phyloP scores from a whole-genome alignment of 805 yeast genomes.

The Kurtzmaniella cleridarum region DNA sequence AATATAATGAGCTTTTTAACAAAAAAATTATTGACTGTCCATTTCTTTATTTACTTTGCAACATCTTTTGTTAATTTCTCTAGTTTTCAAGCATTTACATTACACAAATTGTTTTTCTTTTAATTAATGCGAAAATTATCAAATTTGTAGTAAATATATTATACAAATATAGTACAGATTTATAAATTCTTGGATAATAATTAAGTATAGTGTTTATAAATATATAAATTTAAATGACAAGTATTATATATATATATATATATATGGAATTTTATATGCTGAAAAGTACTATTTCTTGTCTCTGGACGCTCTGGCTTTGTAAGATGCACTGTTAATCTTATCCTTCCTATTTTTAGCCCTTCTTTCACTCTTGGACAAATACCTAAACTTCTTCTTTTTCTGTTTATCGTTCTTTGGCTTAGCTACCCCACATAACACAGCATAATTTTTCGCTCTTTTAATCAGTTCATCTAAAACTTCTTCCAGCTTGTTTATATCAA shows the following conservation, averaged over 20 bases:
- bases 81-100: too few species aligned
- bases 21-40: too few species aligned
- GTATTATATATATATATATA: neutral
- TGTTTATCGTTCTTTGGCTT: slow-evolving; percentile 28
- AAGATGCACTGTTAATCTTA: slow-evolving; percentile 13
- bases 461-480: slow-evolving; percentile 71
- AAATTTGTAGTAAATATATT: too few species aligned
- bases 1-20: too few species aligned
- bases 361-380: slow-evolving; percentile 78
- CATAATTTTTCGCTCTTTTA: slow-evolving; percentile 77
- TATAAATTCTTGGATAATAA: too few species aligned
- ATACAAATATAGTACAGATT: too few species aligned
- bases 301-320: too few species aligned
- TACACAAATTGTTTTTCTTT: too few species aligned
- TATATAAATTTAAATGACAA: neutral
- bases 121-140: too few species aligned
- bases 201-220: too few species aligned
- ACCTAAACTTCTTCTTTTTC: slow-evolving; percentile 68
- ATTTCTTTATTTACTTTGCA: too few species aligned
- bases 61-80: too few species aligned
- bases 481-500: slow-evolving; percentile 62
- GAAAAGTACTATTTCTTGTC: slow-evolving; percentile 1
- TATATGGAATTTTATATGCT: neutral
- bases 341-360: slow-evolving; percentile 38
- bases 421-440: slow-evolving; percentile 52